Conservation (phyloP, 2,329 filamentous ascomycete genomes). For the Fusarium heterosporum region DNA sequence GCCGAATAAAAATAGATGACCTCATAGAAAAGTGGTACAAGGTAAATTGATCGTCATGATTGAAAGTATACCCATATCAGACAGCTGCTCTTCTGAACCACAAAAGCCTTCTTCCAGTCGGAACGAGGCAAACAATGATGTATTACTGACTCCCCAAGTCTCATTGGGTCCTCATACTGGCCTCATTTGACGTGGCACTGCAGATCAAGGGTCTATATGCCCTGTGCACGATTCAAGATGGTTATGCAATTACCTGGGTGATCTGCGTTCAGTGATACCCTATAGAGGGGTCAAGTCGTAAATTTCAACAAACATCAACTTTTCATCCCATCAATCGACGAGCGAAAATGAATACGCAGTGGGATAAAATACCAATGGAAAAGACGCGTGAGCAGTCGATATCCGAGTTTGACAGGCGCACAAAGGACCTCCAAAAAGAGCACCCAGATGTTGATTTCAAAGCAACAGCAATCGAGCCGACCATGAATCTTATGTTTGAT, state of each 20-base stretch:
- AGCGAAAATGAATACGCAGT: slow-evolving; percentile 15
- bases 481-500: slow-evolving; percentile 40
- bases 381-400: slow-evolving; percentile 38
- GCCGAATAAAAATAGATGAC: slow-evolving; percentile 9
- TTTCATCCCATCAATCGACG: slow-evolving; percentile 3
- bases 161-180: neutral
- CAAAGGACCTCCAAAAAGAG: slow-evolving; percentile 22
- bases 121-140: neutral
- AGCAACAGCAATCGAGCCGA: slow-evolving; percentile 31
- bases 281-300: slow-evolving; percentile 12
- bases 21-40: slow-evolving; percentile 4
- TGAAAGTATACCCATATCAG: neutral
- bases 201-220: neutral
- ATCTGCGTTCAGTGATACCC: slow-evolving; percentile 5
- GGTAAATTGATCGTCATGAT: no score
- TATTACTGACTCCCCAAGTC: neutral
- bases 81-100: neutral
- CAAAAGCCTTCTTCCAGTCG: neutral
- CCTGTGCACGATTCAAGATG: neutral
- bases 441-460: slow-evolving; percentile 37
- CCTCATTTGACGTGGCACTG: neutral
- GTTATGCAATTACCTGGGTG: slow-evolving; percentile 21
- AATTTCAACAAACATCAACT: slow-evolving; percentile 4
- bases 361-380: neutral
- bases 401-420: slow-evolving; percentile 29